Base-by-base conservation (phyloP, 495 filamentous ascomycete species). In the Tuber umbilicatum region DNA sequence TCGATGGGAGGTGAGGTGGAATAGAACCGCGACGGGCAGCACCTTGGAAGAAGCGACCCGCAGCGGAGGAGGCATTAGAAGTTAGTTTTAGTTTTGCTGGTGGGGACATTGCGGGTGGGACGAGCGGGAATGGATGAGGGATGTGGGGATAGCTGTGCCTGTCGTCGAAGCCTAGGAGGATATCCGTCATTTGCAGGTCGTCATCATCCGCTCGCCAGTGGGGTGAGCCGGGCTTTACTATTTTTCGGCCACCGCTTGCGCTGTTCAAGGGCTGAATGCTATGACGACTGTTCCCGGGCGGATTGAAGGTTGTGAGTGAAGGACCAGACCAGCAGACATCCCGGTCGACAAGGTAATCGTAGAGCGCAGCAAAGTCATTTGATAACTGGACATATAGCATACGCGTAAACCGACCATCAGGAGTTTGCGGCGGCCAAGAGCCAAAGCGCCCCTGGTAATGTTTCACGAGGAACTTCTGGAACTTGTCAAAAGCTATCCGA, bases 301-400 rank as follows among this genome's bases (percentile, higher is more conserved):
- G 55, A 76, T 90, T 87, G 2, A 84, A 85, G 70, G 86, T 87
- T 74, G 90, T 88, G 27, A 69, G 35, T 14, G 75, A 70, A 35
- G 55, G 47, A 19, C 67, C 47, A 40, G 37, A 78, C 88, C 90
- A 93, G 0, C 87, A 81, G 17, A 91, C 85, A 70, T 92, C 89
- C 4, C 89, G 86, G 82, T 92, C 89, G 45, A 93, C 90, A 6
- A 93, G 85, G 76, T 91, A 93, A 80, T 92, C 90, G 74, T 92
- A 93, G 23, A 93, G 84, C 6, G 89, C 86, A 23, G 88, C 87
- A 73, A 92, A 91, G 78, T 93, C 91, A 47, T 85, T 85, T 76
- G 90, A 88, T n/a, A 93, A 82, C 39, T 84, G 82, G 39, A 86
- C 84, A 2, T 87, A 87, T 31, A 91, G 81, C 41, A 85, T 85